phyloP scores from a whole-genome alignment of 441 rosid species.

The Biscutella laevigata region DNA sequence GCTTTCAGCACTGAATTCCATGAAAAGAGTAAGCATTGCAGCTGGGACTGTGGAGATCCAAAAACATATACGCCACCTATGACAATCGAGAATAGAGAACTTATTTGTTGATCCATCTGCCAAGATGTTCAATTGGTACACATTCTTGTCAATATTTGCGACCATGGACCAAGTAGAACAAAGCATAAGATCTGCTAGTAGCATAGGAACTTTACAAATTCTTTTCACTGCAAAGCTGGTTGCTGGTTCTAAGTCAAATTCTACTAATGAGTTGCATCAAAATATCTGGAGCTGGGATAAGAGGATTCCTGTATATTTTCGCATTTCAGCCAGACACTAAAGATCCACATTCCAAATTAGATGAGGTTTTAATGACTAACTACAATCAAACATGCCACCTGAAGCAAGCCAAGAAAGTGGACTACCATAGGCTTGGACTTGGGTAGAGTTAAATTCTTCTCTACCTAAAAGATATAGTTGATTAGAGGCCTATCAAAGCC shows the following conservation, averaged over 20 bases:
- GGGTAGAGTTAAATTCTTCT: background rate
- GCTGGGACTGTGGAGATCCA: conserved; percentile 81
- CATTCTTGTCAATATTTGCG: no score
- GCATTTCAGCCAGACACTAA: background rate
- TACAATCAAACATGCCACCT: conserved; percentile 7
- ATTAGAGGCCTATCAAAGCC: background rate
- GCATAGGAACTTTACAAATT: background rate
- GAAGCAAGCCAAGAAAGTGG: background rate
- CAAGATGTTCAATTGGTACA: no score
- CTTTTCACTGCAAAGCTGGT: background rate
- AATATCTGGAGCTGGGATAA: background rate
- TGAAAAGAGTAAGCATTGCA: conserved; percentile 59
- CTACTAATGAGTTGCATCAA: conserved; percentile 1
- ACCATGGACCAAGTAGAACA: conserved; percentile 1
- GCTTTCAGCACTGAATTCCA: conserved; percentile 75
- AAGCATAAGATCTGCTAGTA: conserved; percentile 8
- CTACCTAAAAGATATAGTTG: background rate
- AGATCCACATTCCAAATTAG: background rate
- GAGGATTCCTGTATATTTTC: background rate
- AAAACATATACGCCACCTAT: conserved; percentile 96
- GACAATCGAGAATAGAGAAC: conserved; percentile 9
- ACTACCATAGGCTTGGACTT: conserved; percentile 2
- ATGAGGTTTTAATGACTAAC: background rate
- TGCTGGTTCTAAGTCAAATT: background rate
- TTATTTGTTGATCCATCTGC: conserved; percentile 12